Evolutionary conservation across 208 protist species (phyloP).

Genomic region (Novymonas esmeraldas): DNA sequence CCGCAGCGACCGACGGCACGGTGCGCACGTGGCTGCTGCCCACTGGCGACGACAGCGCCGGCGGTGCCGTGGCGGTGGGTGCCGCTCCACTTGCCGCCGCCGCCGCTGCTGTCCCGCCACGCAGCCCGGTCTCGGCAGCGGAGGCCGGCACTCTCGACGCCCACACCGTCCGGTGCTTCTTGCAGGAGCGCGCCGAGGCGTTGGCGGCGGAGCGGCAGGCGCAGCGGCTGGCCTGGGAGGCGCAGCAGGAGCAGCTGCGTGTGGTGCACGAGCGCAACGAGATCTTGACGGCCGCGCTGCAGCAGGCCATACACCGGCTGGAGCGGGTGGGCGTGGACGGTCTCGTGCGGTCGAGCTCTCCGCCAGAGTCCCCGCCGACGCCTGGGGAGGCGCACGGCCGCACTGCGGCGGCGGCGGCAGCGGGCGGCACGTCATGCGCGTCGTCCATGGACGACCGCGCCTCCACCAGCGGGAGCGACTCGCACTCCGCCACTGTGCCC

Average conservation of each 20-base stretch:
- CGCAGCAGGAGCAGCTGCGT: conserved; percentile 27
- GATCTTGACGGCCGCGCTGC: conserved; percentile 38
- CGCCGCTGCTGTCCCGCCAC: background rate
- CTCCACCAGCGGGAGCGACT: background rate
- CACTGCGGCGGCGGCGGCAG: no score
- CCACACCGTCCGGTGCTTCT: conserved; percentile 35
- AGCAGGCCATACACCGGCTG: conserved; percentile 28
- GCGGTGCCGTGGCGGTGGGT: background rate
- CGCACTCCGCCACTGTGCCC: background rate
- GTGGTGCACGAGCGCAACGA: conserved; percentile 40
- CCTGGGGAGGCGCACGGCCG: no score
- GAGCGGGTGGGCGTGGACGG: conserved; percentile 22
- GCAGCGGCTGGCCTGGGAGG: conserved; percentile 15
- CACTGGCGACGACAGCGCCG: background rate
- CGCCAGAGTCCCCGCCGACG: background rate
- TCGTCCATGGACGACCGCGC: no score
- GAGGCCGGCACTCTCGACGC: conserved; percentile 13
- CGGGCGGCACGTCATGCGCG: no score
- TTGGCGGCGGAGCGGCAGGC: conserved; percentile 24
- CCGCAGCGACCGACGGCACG: conserved; percentile 53
- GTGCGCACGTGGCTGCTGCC: conserved; percentile 66
- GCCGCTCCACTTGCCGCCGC: background rate
- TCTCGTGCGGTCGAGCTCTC: conserved; percentile 21
- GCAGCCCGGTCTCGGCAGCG: background rate
- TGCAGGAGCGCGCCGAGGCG: conserved; percentile 36